These are phyloP conservation scores for Phytophthora vignae DNA, from an alignment of 352 stramenopile species.

Conservation along the genomic window DNA sequence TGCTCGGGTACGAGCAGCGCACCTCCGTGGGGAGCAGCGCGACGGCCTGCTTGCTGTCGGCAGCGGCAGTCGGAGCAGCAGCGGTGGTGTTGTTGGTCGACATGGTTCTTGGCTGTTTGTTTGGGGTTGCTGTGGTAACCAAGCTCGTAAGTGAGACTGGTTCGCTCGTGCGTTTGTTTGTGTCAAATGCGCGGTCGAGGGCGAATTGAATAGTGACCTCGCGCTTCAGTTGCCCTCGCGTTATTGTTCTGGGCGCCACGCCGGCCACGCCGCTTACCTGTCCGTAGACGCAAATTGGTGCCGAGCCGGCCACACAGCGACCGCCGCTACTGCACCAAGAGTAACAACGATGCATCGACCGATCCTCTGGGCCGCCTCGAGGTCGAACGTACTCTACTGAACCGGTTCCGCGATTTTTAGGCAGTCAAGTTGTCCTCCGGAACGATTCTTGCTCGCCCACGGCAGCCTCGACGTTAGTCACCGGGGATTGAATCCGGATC, in stretches of 20 bases:
- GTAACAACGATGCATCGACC: slow-evolving; percentile 43
- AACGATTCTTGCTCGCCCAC: slow-evolving; percentile 34
- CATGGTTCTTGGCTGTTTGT: slow-evolving; percentile 32
- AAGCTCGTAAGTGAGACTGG: slow-evolving; percentile 18
- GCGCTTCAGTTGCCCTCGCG: slow-evolving; percentile 16
- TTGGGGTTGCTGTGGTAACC: slow-evolving; percentile 15
- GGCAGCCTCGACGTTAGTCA: slow-evolving; percentile 23
- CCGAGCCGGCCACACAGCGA: slow-evolving; percentile 27
- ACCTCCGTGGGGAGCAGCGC: slow-evolving; percentile 54
- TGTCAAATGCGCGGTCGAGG: slow-evolving; percentile 30
- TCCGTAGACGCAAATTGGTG: slow-evolving; percentile 21
- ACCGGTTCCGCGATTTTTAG: slow-evolving; percentile 42
- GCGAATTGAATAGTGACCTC: slow-evolving; percentile 46
- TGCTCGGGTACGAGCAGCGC: slow-evolving; percentile 77
- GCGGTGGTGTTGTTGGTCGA: slow-evolving; percentile 25
- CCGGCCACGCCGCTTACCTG: slow-evolving; percentile 16
- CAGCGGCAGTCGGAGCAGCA: slow-evolving; percentile 13
- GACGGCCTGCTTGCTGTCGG: slow-evolving; percentile 19
- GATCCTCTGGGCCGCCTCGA: slow-evolving; percentile 32
- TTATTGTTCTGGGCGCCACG: slow-evolving; percentile 39
- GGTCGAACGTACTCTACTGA: slow-evolving; percentile 49
- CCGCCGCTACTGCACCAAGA: slow-evolving; percentile 38
- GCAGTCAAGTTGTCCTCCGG: slow-evolving; percentile 44
- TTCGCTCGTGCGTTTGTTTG: slow-evolving; percentile 16
- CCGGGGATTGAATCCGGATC: slow-evolving; percentile 12